A percentile compares a stretch with the other conserved stretches of the same genome.
Evolutionary conservation across 2,329 filamentous ascomycete species (phyloP).

Genomic region (Ophiosphaerella herpotricha): DNA sequence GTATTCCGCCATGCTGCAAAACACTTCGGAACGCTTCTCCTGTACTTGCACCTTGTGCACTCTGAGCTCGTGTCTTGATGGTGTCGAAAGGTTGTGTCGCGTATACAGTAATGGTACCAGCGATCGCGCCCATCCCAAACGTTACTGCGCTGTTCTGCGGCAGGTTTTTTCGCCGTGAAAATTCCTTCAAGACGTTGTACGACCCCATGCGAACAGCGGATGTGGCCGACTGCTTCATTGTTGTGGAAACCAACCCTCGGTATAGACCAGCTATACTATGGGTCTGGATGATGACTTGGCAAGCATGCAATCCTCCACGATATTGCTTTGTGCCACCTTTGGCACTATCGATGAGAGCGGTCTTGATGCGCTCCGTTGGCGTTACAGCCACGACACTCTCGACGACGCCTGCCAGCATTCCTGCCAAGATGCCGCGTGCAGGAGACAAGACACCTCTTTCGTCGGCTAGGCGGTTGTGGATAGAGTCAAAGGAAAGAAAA

Average conservation of each 20-base stretch:
- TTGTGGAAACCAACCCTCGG: conserved; percentile 52
- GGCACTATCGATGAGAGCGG: conserved; percentile 39
- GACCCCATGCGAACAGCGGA: conserved; percentile 56
- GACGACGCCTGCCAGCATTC: conserved; percentile 30
- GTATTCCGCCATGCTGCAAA: conserved; percentile 25
- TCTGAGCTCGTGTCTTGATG: conserved; percentile 49
- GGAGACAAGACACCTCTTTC: conserved; percentile 30
- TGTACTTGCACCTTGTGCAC: conserved; percentile 31
- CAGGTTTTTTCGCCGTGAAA: conserved; percentile 20
- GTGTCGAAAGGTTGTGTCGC: conserved; percentile 52
- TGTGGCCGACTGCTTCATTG: conserved; percentile 55
- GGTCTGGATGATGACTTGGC: conserved; percentile 39
- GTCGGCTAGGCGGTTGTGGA: conserved; percentile 32
- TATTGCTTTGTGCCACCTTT: conserved; percentile 25
- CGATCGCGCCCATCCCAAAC: conserved; percentile 35
- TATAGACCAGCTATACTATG: conserved; percentile 52
- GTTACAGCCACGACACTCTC: conserved; percentile 38
- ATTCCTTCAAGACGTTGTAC: conserved; percentile 55
- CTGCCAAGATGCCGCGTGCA: conserved; percentile 30
- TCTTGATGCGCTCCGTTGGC: conserved; percentile 39
- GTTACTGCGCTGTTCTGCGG: conserved; percentile 28
- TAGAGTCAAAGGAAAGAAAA: conserved; percentile 37
- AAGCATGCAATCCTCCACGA: conserved; percentile 24
- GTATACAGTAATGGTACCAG: conserved; percentile 45
- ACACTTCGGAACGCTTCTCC: conserved; percentile 28